phyloP scores from a whole-genome alignment of 179 eudicot species.

The Camellia oleifera region DNA sequence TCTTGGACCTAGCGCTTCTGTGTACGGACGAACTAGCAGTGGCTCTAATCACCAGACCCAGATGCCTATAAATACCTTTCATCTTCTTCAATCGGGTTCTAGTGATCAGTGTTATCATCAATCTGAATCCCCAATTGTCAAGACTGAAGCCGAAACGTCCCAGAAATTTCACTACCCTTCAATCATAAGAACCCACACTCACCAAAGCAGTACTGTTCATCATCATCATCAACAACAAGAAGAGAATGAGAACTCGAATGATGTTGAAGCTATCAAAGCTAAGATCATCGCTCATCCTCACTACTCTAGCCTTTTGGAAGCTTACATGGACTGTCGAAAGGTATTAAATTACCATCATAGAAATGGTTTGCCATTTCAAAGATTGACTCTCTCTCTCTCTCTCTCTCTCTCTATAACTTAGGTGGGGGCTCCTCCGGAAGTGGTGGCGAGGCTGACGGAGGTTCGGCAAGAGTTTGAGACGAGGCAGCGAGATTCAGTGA shows the following conservation, averaged over 20 bases:
- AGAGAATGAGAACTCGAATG: slow-evolving; percentile 15
- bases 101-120: slow-evolving; percentile 10
- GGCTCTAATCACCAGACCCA: neutral
- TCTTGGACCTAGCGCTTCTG: slow-evolving; percentile 19
- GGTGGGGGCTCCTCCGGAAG: slow-evolving; percentile 96
- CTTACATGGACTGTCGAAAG: slow-evolving; percentile 72
- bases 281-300: slow-evolving; percentile 68
- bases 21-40: slow-evolving; percentile 17
- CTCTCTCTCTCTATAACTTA: slow-evolving; percentile 8
- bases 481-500: slow-evolving; percentile 51
- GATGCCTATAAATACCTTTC: slow-evolving; percentile 13
- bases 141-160: slow-evolving; percentile 28
- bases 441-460: slow-evolving; percentile 62
- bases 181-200: slow-evolving; percentile 11
- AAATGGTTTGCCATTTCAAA: no score
- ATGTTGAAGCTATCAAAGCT: slow-evolving; percentile 45
- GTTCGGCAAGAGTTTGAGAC: slow-evolving; percentile 69
- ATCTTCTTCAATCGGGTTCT: slow-evolving; percentile 24
- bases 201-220: neutral
- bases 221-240: slow-evolving; percentile 3
- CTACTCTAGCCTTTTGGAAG: slow-evolving; percentile 54
- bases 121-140: slow-evolving; percentile 20
- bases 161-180: slow-evolving; percentile 24
- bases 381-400: slow-evolving; percentile 1
- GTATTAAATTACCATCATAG: neutral